Base-by-base conservation (phyloP, 208 protist genomes). In the Acanthamoeba lenticulata region DNA sequence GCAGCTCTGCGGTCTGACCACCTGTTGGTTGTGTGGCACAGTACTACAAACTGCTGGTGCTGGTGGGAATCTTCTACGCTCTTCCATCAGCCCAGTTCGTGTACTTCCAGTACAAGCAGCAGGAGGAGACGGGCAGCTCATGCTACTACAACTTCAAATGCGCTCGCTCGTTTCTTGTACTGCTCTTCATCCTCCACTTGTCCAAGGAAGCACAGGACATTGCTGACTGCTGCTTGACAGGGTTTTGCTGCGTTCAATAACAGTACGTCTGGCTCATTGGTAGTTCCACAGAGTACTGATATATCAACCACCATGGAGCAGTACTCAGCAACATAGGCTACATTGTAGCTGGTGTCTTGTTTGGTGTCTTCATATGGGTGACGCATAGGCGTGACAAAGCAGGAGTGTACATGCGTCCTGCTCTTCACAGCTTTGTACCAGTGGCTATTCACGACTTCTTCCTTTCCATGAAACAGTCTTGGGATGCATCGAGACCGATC, bases 141-240 rank as follows among this genome's bases (percentile, higher is more conserved):
- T 90, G 83, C 83, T 90, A 90, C 83, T 90, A 34, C 57, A 90
- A 90, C 83, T 90, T 90, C 83, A 90, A 90, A 45, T 90, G 83
- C 83, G 83, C 83, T 17, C 13, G 69, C 3, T 24, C 34, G 11
- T 69, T 90, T 17, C 32, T 65, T n/a, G 72, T 83, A 83, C 72
- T 11, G 3, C 5, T 29, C 62, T n/a, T n/a, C n/a, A n/a, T n/a
- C n/a, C n/a, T n/a, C n/a, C n/a, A n/a, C n/a, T n/a, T n/a, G n/a
- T n/a, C n/a, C n/a, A n/a, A n/a, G n/a, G n/a, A n/a, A n/a, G n/a
- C n/a, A n/a, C n/a, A n/a, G n/a, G n/a, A n/a, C n/a, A n/a, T n/a
- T n/a, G n/a, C n/a, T n/a, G n/a, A n/a, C n/a, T n/a, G n/a, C n/a
- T n/a, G n/a, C n/a, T n/a, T n/a, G n/a, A 2, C 72, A 83, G 72